A percentile compares a stretch with the other conserved stretches of the same genome.
phyloP scores from a whole-genome alignment of 2,329 filamentous ascomycete genomes.

The Talaromyces albobiverticillius region DNA sequence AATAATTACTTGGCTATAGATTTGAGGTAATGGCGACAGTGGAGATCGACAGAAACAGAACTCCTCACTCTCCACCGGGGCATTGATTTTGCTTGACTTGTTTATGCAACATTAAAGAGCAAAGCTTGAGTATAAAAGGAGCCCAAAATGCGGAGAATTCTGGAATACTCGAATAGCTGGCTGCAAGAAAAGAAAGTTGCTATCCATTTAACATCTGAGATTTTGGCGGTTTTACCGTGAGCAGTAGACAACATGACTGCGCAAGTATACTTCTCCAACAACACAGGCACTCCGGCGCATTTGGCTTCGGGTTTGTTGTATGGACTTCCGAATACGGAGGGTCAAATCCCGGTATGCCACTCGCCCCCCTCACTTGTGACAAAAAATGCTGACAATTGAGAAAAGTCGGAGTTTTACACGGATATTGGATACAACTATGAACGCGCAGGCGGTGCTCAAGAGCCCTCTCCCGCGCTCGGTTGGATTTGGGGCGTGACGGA shows the following conservation, averaged over 20 bases:
- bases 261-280: slow-evolving; percentile 6
- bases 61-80: too few relatives aligned
- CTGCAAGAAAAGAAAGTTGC: too few relatives aligned
- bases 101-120: too few relatives aligned
- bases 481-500: slow-evolving; percentile 39
- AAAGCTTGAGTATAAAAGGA: too few relatives aligned
- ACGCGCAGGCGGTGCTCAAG: slow-evolving; percentile 43
- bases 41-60: too few relatives aligned
- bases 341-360: slow-evolving; percentile 2
- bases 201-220: too few relatives aligned
- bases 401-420: slow-evolving; percentile 23
- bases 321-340: slow-evolving; percentile 8
- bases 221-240: neutral
- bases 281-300: slow-evolving; percentile 1
- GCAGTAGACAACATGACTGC: slow-evolving; percentile 8
- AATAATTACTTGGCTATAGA: too few relatives aligned
- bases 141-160: too few relatives aligned
- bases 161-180: too few relatives aligned
- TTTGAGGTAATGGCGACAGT: too few relatives aligned
- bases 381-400: neutral
- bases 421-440: slow-evolving; percentile 42
- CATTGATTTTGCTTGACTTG: too few relatives aligned
- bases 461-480: slow-evolving; percentile 30
- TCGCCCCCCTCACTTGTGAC: neutral
- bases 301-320: slow-evolving; percentile 10